These are phyloP conservation scores for Zopfia rhizophila DNA, from an alignment of 2,329 filamentous ascomycete genomes.

Conservation along the genomic window DNA sequence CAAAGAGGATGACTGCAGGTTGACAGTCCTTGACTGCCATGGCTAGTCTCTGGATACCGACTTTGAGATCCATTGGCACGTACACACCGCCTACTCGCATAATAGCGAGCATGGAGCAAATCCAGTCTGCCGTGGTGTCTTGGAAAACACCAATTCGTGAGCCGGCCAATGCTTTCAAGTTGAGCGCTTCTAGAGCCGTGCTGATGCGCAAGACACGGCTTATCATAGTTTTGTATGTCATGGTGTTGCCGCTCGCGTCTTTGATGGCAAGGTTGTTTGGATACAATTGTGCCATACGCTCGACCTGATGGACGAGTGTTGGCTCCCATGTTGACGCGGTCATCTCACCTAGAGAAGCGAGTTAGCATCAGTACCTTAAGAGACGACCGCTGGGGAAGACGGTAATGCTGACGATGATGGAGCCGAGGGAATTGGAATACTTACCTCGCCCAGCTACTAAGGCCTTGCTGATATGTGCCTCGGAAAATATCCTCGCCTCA, in stretches of 20 bases:
- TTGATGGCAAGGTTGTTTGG: conserved; percentile 38
- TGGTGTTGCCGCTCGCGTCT: conserved; percentile 29
- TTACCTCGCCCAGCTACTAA: too few relatives aligned
- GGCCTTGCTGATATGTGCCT: too few relatives aligned
- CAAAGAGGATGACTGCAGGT: conserved; percentile 16
- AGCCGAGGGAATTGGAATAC: too few relatives aligned
- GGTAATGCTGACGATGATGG: too few relatives aligned
- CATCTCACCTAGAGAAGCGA: too few relatives aligned
- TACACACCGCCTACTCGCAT: conserved; percentile 22
- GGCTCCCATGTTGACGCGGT: too few relatives aligned
- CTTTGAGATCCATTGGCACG: conserved; percentile 27
- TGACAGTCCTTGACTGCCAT: conserved; percentile 9
- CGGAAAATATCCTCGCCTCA: conserved; percentile 2
- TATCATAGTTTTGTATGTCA: conserved; percentile 52
- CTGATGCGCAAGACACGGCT: conserved; percentile 49
- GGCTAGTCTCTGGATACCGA: conserved; percentile 7
- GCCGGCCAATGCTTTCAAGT: conserved; percentile 1
- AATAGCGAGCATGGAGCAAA: conserved; percentile 33
- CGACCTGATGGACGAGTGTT: conserved; percentile 51
- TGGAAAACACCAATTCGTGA: conserved; percentile 56
- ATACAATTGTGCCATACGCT: conserved; percentile 40
- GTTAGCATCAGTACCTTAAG: too few relatives aligned
- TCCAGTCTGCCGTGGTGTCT: conserved; percentile 46
- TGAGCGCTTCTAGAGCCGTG: conserved; percentile 29
- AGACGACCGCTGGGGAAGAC: too few relatives aligned